Conservation (phyloP, 2,329 filamentous ascomycete genomes). For the Aphanocladium album region DNA sequence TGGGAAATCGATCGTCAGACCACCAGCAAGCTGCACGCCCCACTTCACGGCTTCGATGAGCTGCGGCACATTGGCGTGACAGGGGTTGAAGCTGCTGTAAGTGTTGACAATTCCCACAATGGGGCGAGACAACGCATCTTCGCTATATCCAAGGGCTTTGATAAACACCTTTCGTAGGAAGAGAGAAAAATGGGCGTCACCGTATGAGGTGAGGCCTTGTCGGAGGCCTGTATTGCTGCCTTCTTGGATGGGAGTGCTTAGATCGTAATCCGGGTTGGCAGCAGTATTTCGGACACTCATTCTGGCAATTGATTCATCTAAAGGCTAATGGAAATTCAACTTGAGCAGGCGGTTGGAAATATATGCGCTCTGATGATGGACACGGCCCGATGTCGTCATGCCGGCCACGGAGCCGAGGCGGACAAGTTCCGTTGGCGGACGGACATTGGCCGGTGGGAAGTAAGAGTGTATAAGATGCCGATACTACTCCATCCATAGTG, state of each 20-base stretch:
- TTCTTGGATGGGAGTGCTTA: conserved; percentile 45
- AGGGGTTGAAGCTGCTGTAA: conserved; percentile 67
- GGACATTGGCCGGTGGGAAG: background rate
- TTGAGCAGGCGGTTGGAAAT: background rate
- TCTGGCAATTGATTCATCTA: background rate
- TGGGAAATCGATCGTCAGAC: conserved; percentile 66
- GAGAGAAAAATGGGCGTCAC: conserved; percentile 69
- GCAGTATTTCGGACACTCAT: background rate
- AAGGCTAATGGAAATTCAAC: background rate
- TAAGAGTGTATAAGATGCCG: background rate
- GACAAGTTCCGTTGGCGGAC: background rate
- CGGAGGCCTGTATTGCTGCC: conserved; percentile 45
- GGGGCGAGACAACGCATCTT: conserved; percentile 63
- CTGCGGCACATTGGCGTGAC: conserved; percentile 67
- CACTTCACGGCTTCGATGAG: conserved; percentile 66
- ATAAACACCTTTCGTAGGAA: conserved; percentile 74
- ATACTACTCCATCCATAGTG: too few species aligned
- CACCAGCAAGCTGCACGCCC: conserved; percentile 62
- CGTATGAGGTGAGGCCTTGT: conserved; percentile 62
- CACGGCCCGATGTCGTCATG: background rate
- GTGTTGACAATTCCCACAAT: conserved; percentile 75
- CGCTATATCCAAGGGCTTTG: conserved; percentile 68
- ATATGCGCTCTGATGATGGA: conserved; percentile 1
- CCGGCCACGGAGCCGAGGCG: background rate
- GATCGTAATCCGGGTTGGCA: conserved; percentile 54